A percentile compares a stretch with the other conserved stretches of the same genome.
Conservation (phyloP, 352 stramenopile species). For the Pythium rhizo-oryzae region DNA sequence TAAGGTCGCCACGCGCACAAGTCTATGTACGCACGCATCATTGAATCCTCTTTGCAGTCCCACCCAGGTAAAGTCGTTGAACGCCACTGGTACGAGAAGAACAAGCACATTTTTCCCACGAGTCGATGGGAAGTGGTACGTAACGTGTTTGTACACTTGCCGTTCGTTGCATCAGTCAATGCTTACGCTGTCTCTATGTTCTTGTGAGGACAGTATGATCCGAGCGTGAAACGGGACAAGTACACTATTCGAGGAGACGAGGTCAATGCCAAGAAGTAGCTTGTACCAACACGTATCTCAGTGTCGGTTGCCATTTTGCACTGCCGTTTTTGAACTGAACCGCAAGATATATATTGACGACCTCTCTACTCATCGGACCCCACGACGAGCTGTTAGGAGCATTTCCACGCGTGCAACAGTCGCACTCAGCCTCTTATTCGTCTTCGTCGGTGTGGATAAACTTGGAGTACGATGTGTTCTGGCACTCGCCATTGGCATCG, state of each 20-base stretch:
- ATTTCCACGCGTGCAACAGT: neutral
- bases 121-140: constrained; percentile 96
- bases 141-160: neutral
- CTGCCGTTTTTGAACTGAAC: constrained; percentile 4
- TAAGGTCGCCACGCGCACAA: constrained; percentile 18
- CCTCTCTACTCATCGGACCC: neutral
- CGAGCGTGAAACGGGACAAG: constrained; percentile 73
- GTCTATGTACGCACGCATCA: neutral
- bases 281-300: neutral
- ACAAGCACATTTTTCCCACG: constrained; percentile 99
- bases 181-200: neutral
- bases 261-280: constrained; percentile 45
- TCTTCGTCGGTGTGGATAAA: constrained; percentile 91
- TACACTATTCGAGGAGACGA: constrained; percentile 84
- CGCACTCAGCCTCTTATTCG: constrained; percentile 38
- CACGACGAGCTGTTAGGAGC: neutral
- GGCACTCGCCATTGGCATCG: constrained; percentile 84
- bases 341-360: constrained; percentile 22
- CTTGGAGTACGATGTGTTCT: constrained; percentile 91
- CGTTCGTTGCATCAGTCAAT: neutral
- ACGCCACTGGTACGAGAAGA: constrained; percentile 98
- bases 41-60: constrained; percentile 43
- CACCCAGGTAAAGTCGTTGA: constrained; percentile 98
- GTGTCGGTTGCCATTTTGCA: neutral
- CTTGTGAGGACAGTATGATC: constrained; percentile 59